These are phyloP conservation scores for Ogataea allantospora DNA, from an alignment of 805 yeast genomes.

Conservation along the genomic window DNA sequence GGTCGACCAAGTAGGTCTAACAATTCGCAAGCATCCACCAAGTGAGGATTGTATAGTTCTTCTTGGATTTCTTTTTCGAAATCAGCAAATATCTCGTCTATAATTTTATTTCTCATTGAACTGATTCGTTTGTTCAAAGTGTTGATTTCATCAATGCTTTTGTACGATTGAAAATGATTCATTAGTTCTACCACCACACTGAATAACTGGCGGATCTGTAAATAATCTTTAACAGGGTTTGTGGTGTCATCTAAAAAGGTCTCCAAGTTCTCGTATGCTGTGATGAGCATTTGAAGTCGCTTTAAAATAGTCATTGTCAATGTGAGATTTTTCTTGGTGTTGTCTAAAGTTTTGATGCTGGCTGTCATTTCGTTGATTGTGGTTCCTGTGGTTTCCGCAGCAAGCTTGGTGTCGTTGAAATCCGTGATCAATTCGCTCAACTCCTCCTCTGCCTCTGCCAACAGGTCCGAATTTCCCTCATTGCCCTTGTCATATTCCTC, in stretches of 20 bases:
- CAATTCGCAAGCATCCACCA: constrained; percentile 67
- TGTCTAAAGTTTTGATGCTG: constrained; percentile 75
- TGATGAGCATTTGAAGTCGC: constrained; percentile 80
- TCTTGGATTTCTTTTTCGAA: constrained; percentile 53
- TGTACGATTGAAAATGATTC: constrained; percentile 71
- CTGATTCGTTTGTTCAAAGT: constrained; percentile 57
- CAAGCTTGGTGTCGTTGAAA: constrained; percentile 45
- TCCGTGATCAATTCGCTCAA: constrained; percentile 41
- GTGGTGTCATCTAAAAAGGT: constrained; percentile 38
- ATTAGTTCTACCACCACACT: constrained; percentile 73
- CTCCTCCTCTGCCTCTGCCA: constrained; percentile 32
- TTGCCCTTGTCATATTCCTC: constrained; percentile 24
- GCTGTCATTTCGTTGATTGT: constrained; percentile 70
- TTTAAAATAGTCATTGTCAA: constrained; percentile 83
- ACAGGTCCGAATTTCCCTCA: constrained; percentile 18
- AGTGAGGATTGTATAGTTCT: constrained; percentile 35
- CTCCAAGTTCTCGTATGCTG: constrained; percentile 64
- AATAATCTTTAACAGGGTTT: constrained; percentile 35
- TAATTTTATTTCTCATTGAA: constrained; percentile 56
- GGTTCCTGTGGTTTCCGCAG: constrained; percentile 55
- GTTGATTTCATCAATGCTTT: constrained; percentile 80
- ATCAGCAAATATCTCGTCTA: constrained; percentile 71
- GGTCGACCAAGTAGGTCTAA: constrained; percentile 62
- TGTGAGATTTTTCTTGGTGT: constrained; percentile 79
- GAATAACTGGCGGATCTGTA: constrained; percentile 57